These are phyloP conservation scores for Polychytrium aggregatum DNA, from an alignment of 192 early-diverging fungal species.

Conservation along the genomic window DNA sequence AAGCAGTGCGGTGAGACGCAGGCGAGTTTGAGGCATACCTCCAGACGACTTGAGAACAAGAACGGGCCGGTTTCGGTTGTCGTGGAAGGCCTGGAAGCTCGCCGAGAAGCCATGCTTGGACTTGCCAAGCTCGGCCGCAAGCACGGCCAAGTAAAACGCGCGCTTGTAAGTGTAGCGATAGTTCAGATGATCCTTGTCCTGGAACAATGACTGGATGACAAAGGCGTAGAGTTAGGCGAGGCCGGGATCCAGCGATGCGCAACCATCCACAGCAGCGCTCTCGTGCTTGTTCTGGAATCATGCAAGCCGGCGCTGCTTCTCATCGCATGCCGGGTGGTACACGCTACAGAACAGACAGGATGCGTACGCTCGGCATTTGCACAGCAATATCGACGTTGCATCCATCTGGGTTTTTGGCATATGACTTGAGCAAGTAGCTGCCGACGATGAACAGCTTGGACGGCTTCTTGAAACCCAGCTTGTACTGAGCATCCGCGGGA, in stretches of 20 bases:
- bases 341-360: no score
- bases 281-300: no score
- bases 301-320: no score
- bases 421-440: slow-evolving; percentile 72
- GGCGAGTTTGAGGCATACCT: no score
- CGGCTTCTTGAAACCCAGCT: slow-evolving; percentile 68
- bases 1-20: no score
- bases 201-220: slow-evolving; percentile 51
- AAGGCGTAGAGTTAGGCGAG: no score
- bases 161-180: slow-evolving; percentile 92
- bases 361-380: slow-evolving; percentile 78
- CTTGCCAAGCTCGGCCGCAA: slow-evolving; percentile 36
- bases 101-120: slow-evolving; percentile 10
- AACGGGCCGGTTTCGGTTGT: slow-evolving; percentile 28
- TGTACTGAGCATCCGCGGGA: slow-evolving; percentile 56
- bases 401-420: slow-evolving; percentile 38
- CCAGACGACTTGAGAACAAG: slow-evolving; percentile 26
- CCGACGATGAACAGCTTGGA: slow-evolving; percentile 71
- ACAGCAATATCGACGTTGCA: slow-evolving; percentile 85
- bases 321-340: no score
- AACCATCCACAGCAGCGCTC: slow-evolving; percentile 3
- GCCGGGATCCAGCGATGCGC: no score
- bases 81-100: slow-evolving; percentile 33
- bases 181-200: slow-evolving; percentile 90
- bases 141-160: slow-evolving; percentile 76